Conservation (phyloP, 208 protist species). For the Naegleria gruberi region DNA sequence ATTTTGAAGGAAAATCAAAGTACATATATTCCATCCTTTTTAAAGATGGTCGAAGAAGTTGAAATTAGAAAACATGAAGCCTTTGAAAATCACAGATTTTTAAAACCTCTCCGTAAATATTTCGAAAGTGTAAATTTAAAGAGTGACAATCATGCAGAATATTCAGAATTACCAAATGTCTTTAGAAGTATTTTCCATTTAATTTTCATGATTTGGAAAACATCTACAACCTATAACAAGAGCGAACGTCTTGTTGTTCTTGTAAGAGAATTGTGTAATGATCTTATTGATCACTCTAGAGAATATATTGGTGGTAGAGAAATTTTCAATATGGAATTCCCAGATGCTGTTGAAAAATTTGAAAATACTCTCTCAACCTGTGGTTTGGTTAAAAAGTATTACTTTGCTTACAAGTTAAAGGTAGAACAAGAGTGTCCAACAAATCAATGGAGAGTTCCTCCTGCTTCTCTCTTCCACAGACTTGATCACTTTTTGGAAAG, state of each 20-base stretch:
- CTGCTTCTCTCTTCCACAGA: constrained; percentile 80
- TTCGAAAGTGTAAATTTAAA: neutral
- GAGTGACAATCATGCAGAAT: neutral
- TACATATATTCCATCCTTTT: constrained; percentile 73
- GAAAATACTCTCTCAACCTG: constrained; percentile 69
- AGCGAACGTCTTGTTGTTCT: constrained; percentile 77
- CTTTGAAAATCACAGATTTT: neutral
- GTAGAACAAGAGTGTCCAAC: constrained; percentile 40
- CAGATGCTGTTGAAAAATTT: constrained; percentile 78
- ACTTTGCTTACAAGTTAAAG: constrained; percentile 85
- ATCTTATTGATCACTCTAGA: constrained; percentile 77
- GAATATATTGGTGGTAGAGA: constrained; percentile 75
- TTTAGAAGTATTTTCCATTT: constrained; percentile 82
- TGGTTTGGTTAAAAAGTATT: constrained; percentile 78
- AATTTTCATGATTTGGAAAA: constrained; percentile 81
- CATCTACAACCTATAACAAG: constrained; percentile 83
- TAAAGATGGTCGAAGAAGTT: constrained; percentile 66
- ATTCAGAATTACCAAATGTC: neutral
- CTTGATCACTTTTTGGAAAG: constrained; percentile 89
- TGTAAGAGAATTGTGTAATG: constrained; percentile 86
- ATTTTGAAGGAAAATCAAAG: constrained; percentile 74
- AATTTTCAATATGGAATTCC: constrained; percentile 79
- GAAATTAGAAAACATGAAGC: neutral
- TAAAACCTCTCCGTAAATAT: neutral
- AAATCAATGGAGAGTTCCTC: constrained; percentile 84